Evolutionary conservation across 176 grass and related monocot species (phyloP).

Genomic region (Hsuehochloa calcarea): DNA sequence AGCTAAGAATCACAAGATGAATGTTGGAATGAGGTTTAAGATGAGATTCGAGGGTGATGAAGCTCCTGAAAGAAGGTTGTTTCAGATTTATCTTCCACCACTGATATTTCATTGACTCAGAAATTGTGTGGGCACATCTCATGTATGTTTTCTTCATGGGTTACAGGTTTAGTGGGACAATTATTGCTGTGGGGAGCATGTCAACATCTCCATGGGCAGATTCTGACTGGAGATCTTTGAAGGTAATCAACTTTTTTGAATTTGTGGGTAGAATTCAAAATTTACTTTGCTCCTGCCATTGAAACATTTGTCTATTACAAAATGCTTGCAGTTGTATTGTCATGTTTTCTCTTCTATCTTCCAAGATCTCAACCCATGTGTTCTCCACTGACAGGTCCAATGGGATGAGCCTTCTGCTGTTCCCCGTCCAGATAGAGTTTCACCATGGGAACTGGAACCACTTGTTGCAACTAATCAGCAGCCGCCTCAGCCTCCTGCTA

Average conservation of each 20-base stretch:
- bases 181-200: constrained; percentile 61
- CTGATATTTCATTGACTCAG: constrained; percentile 10
- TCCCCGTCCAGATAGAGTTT: constrained; percentile 64
- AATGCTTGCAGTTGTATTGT: neutral
- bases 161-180: constrained; percentile 76
- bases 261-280: neutral
- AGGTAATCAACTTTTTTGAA: constrained; percentile 44
- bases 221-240: constrained; percentile 78
- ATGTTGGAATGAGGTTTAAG: constrained; percentile 79
- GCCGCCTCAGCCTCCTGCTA: constrained; percentile 39
- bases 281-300: neutral
- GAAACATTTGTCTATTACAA: neutral
- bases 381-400: constrained; percentile 52
- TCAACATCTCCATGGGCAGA: constrained; percentile 69
- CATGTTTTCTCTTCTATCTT: constrained; percentile 1
- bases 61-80: constrained; percentile 78
- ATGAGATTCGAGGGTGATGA: constrained; percentile 89
- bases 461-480: constrained; percentile 31
- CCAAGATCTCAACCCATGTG: constrained; percentile 17
- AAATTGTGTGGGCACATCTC: constrained; percentile 6
- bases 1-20: constrained; percentile 68
- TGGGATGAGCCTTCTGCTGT: constrained; percentile 72
- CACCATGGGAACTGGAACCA: constrained; percentile 77
- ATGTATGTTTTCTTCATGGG: constrained; percentile 27
- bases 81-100: neutral